A percentile compares a stretch with the other conserved stretches of the same genome.
Evolutionary conservation across 2,329 filamentous ascomycete species (phyloP).

Genomic region (Fusarium longipes): DNA sequence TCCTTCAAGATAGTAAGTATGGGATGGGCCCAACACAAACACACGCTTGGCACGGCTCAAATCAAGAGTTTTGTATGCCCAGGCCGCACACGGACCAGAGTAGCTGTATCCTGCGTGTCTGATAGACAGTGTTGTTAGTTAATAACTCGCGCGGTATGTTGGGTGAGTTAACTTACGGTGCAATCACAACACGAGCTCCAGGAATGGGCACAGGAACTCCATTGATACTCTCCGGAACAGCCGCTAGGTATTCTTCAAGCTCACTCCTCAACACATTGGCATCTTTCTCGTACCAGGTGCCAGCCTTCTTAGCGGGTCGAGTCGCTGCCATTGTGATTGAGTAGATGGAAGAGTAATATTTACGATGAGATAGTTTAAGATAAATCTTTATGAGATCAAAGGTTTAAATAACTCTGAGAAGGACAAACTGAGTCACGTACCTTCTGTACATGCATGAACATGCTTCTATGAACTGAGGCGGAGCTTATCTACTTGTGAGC

Average conservation of each 20-base stretch:
- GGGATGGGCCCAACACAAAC: constrained; percentile 92
- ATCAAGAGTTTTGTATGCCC: constrained; percentile 92
- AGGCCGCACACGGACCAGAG: constrained; percentile 91
- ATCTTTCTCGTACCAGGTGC: constrained; percentile 84
- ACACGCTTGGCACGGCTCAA: constrained; percentile 84
- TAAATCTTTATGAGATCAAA: too few relatives aligned
- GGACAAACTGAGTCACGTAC: too few relatives aligned
- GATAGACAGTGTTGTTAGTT: constrained; percentile 4
- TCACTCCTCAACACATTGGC: constrained; percentile 69
- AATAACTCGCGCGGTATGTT: accelerated
- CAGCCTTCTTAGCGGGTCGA: constrained; percentile 77
- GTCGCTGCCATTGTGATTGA: constrained; percentile 37
- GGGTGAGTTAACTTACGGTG: constrained; percentile 73
- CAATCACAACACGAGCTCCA: constrained; percentile 86
- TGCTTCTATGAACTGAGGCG: too few relatives aligned
- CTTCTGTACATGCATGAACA: too few relatives aligned
- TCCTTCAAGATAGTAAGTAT: constrained; percentile 82
- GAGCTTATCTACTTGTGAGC: too few relatives aligned
- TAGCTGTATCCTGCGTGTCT: constrained; percentile 95
- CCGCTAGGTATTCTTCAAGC: constrained; percentile 79
- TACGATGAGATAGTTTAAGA: background rate
- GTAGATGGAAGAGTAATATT: background rate
- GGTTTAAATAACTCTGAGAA: too few relatives aligned
- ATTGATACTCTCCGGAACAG: constrained; percentile 74
- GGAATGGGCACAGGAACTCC: constrained; percentile 71